phyloP scores from a whole-genome alignment of 192 early-diverging fungal species.

The Obelidium mucronatum region DNA sequence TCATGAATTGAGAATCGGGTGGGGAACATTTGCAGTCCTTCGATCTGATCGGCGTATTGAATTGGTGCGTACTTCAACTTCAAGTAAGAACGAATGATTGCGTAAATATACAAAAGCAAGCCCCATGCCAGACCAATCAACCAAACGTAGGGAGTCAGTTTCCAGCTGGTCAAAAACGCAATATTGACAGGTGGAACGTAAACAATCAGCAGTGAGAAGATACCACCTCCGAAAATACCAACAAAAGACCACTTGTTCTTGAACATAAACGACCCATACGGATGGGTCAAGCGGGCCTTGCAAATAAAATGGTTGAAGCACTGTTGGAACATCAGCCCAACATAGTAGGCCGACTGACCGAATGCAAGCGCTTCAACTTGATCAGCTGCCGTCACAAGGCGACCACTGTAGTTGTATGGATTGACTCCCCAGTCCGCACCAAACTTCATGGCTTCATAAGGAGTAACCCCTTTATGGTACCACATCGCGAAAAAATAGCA shows the following conservation, averaged over 20 bases:
- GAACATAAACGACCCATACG: constrained; percentile 85
- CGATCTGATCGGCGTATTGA: constrained; percentile 70
- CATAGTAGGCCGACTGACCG: constrained; percentile 82
- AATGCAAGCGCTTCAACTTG: constrained; percentile 76
- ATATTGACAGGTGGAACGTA: constrained; percentile 58
- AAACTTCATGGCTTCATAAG: constrained; percentile 40
- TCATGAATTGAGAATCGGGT: constrained; percentile 56
- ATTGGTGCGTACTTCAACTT: neutral
- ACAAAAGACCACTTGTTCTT: constrained; percentile 61
- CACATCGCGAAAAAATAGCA: constrained; percentile 85
- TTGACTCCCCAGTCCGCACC: constrained; percentile 44
- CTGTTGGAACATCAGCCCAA: constrained; percentile 85
- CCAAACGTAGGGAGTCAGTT: constrained; percentile 76
- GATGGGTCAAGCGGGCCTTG: constrained; percentile 80
- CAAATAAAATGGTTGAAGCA: constrained; percentile 96
- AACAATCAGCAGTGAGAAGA: constrained; percentile 53
- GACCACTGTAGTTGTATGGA: constrained; percentile 40
- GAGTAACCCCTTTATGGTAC: constrained; percentile 68
- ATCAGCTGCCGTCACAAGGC: constrained; percentile 42
- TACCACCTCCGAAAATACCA: constrained; percentile 63
- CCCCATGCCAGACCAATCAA: constrained; percentile 75
- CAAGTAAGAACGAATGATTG: neutral
- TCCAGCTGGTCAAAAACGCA: constrained; percentile 63
- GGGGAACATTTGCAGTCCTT: constrained; percentile 79
- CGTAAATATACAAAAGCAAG: constrained; percentile 10